Percentiles rank a stretch among this genome's conserved stretches.
Conservation (phyloP, 805 yeast species). For the Lachancea kluyveri region DNA sequence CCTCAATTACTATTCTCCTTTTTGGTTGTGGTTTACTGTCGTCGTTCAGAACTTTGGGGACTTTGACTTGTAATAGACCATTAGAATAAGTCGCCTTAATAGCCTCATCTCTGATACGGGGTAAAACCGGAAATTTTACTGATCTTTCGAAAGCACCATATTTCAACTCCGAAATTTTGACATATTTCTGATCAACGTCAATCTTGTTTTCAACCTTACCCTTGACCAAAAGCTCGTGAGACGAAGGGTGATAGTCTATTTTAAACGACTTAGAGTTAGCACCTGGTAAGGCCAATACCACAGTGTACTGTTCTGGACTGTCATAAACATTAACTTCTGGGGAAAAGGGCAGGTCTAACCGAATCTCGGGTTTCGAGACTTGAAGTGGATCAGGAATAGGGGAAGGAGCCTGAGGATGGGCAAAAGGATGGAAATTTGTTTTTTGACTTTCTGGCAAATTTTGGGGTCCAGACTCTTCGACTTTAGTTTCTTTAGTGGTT, state of each 20-base stretch:
- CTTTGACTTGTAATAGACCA: slow-evolving; percentile 46
- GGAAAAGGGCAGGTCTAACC: slow-evolving; percentile 42
- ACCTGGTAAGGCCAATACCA: slow-evolving; percentile 54
- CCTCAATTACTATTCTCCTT: slow-evolving; percentile 41
- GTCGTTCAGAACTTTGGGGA: slow-evolving; percentile 40
- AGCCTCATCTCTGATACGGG: slow-evolving; percentile 45
- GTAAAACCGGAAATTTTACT: slow-evolving; percentile 47
- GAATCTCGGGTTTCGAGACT: slow-evolving; percentile 40
- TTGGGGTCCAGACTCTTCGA: too few species aligned
- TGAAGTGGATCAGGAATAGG: slow-evolving; percentile 37
- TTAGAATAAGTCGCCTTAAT: slow-evolving; percentile 48
- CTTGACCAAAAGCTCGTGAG: slow-evolving; percentile 45
- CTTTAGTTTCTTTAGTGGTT: too few species aligned
- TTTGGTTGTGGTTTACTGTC: slow-evolving; percentile 34
- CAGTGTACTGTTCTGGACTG: slow-evolving; percentile 37
- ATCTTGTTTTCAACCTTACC: slow-evolving; percentile 41
- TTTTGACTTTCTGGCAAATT: slow-evolving; percentile 2
- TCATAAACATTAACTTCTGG: slow-evolving; percentile 58
- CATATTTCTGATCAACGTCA: slow-evolving; percentile 33
- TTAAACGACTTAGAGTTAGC: slow-evolving; percentile 46
- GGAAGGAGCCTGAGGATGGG: slow-evolving; percentile 22
- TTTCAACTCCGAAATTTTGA: slow-evolving; percentile 48
- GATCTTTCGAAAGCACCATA: slow-evolving; percentile 54
- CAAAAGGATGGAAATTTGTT: slow-evolving; percentile 9
- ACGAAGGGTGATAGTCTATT: slow-evolving; percentile 54